Evolutionary conservation across 768 basidiomycete species (phyloP).

Genomic region (Trametes sanguinea): DNA sequence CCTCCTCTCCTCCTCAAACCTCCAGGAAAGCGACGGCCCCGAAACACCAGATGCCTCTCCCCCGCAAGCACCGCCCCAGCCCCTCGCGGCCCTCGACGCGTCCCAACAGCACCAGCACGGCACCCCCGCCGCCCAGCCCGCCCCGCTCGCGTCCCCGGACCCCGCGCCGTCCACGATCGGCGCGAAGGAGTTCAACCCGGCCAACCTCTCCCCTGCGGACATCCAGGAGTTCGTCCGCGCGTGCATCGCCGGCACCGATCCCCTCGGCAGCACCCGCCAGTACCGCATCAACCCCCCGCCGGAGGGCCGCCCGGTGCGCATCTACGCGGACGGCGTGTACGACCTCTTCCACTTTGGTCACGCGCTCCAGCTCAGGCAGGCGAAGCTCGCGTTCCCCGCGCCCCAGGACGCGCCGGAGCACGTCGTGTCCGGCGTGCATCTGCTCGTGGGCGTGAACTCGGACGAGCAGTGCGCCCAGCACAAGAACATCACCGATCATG

Average conservation of each 20-base stretch:
- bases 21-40: constrained; percentile 18
- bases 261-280: constrained; percentile 36
- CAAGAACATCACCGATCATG: constrained; percentile 88
- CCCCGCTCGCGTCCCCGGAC: constrained; percentile 22
- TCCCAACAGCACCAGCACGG: constrained; percentile 18
- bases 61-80: constrained; percentile 4
- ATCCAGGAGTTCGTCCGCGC: constrained; percentile 75
- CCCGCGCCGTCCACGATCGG: constrained; percentile 29
- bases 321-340: constrained; percentile 98
- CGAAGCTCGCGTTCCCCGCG: constrained; percentile 81
- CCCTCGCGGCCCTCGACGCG: neutral
- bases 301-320: constrained; percentile 72
- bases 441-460: constrained; percentile 91
- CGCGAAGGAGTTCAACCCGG: constrained; percentile 56
- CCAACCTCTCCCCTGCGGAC: constrained; percentile 69
- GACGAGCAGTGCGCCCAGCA: constrained; percentile 78
- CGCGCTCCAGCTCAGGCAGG: constrained; percentile 93
- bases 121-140: neutral
- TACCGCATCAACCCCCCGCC: constrained; percentile 92
- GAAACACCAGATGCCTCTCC: constrained; percentile 14
- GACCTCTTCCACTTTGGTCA: constrained; percentile 99
- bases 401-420: constrained; percentile 9
- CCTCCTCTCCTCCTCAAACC: constrained; percentile 13
- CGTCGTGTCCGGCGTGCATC: constrained; percentile 66
- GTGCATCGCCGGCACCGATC: constrained; percentile 71